These are phyloP conservation scores for Globisporangium polare DNA, from an alignment of 352 stramenopile genomes.

Conservation along the genomic window DNA sequence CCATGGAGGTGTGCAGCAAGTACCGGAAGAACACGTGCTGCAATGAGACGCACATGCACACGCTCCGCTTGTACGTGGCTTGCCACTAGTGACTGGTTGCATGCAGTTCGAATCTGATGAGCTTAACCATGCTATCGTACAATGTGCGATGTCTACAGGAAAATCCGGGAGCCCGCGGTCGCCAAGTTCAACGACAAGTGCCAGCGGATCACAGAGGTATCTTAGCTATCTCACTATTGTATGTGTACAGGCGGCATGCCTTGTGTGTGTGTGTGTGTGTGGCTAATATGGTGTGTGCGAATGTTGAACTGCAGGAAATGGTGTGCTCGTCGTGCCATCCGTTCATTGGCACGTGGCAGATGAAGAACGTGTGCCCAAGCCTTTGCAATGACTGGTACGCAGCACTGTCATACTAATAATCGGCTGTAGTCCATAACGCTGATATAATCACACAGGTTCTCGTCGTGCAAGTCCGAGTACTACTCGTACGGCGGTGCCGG, in stretches of 20 bases:
- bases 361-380: slow-evolving; percentile 71
- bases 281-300: no score
- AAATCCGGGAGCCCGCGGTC: slow-evolving; percentile 74
- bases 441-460: slow-evolving; percentile 32
- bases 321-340: slow-evolving; percentile 77
- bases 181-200: slow-evolving; percentile 70
- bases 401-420: no score
- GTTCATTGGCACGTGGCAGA: slow-evolving; percentile 67
- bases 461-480: slow-evolving; percentile 67
- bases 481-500: slow-evolving; percentile 63
- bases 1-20: slow-evolving; percentile 76
- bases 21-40: slow-evolving; percentile 83
- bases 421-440: no score
- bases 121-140: not conserved
- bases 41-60: slow-evolving; percentile 58
- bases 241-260: no score
- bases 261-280: no score
- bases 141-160: slow-evolving; percentile 27
- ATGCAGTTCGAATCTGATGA: not conserved
- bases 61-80: slow-evolving; percentile 54
- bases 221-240: no score
- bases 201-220: slow-evolving; percentile 53
- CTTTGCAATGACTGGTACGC: slow-evolving; percentile 71
- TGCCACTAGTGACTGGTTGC: not conserved
- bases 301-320: no score